phyloP scores from a whole-genome alignment of 2,329 filamentous ascomycete genomes.

The Curvularia sp. region DNA sequence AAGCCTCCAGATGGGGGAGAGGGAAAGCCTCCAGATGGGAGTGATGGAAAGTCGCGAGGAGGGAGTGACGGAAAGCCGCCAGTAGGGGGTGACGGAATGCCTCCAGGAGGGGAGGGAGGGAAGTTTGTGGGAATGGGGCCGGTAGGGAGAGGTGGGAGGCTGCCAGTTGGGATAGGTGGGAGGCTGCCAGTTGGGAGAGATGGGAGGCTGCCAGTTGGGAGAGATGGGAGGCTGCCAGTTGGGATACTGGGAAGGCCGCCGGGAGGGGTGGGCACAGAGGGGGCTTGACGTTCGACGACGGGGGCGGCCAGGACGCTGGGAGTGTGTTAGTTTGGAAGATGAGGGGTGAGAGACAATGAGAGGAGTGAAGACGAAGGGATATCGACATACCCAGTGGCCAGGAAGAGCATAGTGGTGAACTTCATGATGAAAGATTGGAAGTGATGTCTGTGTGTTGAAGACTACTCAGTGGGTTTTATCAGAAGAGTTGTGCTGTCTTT shows the following conservation, averaged over 20 bases:
- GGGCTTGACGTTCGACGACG: constrained; percentile 14
- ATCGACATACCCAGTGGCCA: constrained; percentile 18
- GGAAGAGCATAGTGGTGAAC: constrained; percentile 16
- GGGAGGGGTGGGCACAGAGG: constrained; percentile 5
- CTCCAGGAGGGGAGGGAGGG: too few species aligned
- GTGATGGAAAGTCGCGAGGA: not conserved
- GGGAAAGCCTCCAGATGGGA: too few species aligned
- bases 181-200: not conserved
- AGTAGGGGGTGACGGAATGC: too few species aligned
- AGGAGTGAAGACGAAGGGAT: not conserved
- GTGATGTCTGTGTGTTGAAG: not conserved
- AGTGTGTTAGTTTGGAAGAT: constrained; percentile 5
- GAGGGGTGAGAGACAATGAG: not conserved
- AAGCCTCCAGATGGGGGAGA: too few species aligned
- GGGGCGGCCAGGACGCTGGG: constrained; percentile 23
- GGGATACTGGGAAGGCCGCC: constrained; percentile 1
- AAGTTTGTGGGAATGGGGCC: constrained; percentile 13
- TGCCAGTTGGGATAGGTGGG: constrained; percentile 4
- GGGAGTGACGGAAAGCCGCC: not conserved
- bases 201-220: constrained; percentile 3
- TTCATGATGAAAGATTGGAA: constrained; percentile 15
- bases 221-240: constrained; percentile 1
- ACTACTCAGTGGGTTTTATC: not conserved
- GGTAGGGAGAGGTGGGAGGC: not conserved
- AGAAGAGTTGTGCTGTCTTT: not conserved